phyloP scores from a whole-genome alignment of 2,329 filamentous ascomycete species.

The Fusarium aywerte region DNA sequence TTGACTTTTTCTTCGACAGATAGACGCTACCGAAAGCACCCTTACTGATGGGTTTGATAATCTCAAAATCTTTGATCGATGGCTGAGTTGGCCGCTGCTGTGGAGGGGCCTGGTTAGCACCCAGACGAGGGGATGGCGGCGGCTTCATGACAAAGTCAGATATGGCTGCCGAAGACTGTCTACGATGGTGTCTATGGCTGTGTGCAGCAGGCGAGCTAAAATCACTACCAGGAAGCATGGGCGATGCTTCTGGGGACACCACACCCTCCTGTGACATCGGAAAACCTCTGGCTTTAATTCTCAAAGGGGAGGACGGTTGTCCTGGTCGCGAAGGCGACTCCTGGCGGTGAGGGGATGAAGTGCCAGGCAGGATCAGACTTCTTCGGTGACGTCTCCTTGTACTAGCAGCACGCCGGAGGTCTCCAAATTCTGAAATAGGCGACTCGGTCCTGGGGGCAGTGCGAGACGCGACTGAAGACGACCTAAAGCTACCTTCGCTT shows the following conservation, averaged over 20 bases:
- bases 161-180: slow-evolving; percentile 90
- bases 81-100: slow-evolving; percentile 90
- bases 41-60: slow-evolving; percentile 99
- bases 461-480: slow-evolving; percentile 77
- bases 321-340: slow-evolving; percentile 85
- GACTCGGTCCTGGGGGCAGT: slow-evolving; percentile 82
- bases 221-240: slow-evolving; percentile 84
- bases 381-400: slow-evolving; percentile 85
- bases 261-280: slow-evolving; percentile 71
- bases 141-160: slow-evolving; percentile 74
- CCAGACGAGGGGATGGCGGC: slow-evolving; percentile 84
- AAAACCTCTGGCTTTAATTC: slow-evolving; percentile 82
- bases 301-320: slow-evolving; percentile 85
- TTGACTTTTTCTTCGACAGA: slow-evolving; percentile 97
- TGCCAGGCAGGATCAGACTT: slow-evolving; percentile 83
- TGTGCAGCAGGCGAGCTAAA: slow-evolving; percentile 78
- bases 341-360: slow-evolving; percentile 83
- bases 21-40: slow-evolving; percentile 98
- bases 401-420: slow-evolving; percentile 79
- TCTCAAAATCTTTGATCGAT: slow-evolving; percentile 99
- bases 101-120: slow-evolving; percentile 78
- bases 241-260: slow-evolving; percentile 88
- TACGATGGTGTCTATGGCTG: slow-evolving; percentile 75
- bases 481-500: slow-evolving; percentile 89
- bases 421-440: slow-evolving; percentile 85